Base-by-base conservation (phyloP, 371 early-diverging fungal species). In the Mucor velutinosus region DNA sequence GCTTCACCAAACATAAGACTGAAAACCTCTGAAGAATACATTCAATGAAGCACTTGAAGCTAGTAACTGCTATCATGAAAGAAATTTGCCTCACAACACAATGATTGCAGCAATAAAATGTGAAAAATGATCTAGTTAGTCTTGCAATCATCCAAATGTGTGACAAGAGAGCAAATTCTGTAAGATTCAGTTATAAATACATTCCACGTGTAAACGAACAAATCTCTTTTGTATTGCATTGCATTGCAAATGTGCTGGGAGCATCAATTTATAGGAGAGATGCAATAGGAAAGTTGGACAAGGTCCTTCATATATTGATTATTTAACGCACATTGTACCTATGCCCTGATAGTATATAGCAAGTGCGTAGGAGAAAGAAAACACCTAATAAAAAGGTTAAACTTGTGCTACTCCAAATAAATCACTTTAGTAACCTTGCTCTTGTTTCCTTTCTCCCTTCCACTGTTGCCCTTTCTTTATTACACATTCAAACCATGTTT, bases 401-500 rank as follows among this genome's bases (percentile, higher is more conserved):
- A 56, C 29, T 56, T 32, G 56, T 56, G 56, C 30, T 30, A 56
- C 56, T 14, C 7, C 0, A 30, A 56, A 56, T 56, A 56, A 56
- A 56, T 56, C 56, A 56, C 30, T 56, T 56, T 56, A n/a, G 29
- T 30, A 32, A 32, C 30, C 56, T 56, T 56, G 14, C 23, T 15
- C 33, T 33, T 33, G 33, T 33, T 27, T 27, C 19, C 56, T 7
- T 33, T 56, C 32, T 56, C n/a, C 7, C n/a, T 32, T n/a, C 17
- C 29, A 14, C 21, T 49, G 23, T 8, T 49, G 19, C 12, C 10
- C 51, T 51, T 25, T 32, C 32, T 30, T 32, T 32, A 56, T 30
- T 29, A 56, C n/a, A n/a, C n/a, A n/a, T n/a, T n/a, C n/a, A n/a
- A n/a, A n/a, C 19, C 19, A 56, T 56, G 56, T 56, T 56, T 56